Evolutionary conservation across 768 basidiomycete species (phyloP), one percentile per base, ranked within the genome.

Genomic region (Boletales sp.): DNA sequence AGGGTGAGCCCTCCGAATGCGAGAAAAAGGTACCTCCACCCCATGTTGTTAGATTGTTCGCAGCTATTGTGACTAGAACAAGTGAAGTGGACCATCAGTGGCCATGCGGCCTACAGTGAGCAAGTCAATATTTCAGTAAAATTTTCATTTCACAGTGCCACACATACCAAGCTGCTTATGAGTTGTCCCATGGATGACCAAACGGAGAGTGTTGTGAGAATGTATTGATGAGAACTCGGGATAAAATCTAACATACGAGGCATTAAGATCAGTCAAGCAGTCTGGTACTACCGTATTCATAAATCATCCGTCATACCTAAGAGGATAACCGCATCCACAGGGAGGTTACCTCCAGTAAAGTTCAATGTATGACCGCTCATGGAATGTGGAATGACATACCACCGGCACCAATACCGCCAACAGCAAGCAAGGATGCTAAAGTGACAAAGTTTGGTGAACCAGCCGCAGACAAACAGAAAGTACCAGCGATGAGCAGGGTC

Each of bases 111-210:
- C 79, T 80, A 39, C 4, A 3, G 15, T 5, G 7, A n/a, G n/a
- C n/a, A n/a, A n/a, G n/a, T n/a, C n/a, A n/a, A n/a, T n/a, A n/a
- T 13, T n/a, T 49, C 4, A 40, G 35, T 14, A 9, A 35, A 36
- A 25, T 10, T 11, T 13, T 2, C 5, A 44, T 49, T 9, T 35
- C 14, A 12, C 12, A 58, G 71, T 43, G n/a, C n/a, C n/a, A n/a
- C n/a, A n/a, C n/a, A n/a, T 50, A 76, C 76, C 31, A 83, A 62
- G 50, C 73, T 73, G 10, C 70, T 74, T n/a, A 81, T 47, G 7
- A 83, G 69, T 57, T 81, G 78, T 4, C 81, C 83, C 25, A 81
- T 59, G n/a, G 73, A 75, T 80, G 79, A 84, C 77, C 77, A 83
- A 15, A 82, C 73, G 1, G 78, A 77, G 21, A 84, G 64, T 43